Conservation (phyloP, 148 eudicot genomes). For the Cornus florida region DNA sequence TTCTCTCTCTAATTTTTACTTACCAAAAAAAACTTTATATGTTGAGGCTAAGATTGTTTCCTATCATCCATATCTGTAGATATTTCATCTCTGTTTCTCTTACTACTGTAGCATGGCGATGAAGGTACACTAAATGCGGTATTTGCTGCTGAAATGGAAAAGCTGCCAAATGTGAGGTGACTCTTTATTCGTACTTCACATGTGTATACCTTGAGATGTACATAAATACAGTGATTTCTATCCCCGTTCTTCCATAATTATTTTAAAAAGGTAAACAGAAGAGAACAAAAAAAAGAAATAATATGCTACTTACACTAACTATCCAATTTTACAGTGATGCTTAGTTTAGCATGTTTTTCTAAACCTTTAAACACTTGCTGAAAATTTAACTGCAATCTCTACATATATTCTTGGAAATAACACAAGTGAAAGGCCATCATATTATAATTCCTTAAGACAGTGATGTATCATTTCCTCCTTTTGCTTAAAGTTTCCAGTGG, state of each 20-base stretch:
- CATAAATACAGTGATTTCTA: background rate
- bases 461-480: too few relatives aligned
- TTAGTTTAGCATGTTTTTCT: too few relatives aligned
- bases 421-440: too few relatives aligned
- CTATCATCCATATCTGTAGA: background rate
- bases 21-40: too few relatives aligned
- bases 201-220: background rate
- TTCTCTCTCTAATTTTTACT: too few relatives aligned
- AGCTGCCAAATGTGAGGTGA: slow-evolving; percentile 91
- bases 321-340: background rate
- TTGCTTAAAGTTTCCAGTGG: too few relatives aligned
- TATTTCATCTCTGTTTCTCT: slow-evolving; percentile 12
- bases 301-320: background rate
- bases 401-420: too few relatives aligned
- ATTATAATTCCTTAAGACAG: too few relatives aligned
- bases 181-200: slow-evolving; percentile 13
- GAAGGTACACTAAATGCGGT: slow-evolving; percentile 75
- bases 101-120: slow-evolving; percentile 66
- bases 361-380: too few relatives aligned
- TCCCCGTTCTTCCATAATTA: background rate
- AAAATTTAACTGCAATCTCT: too few relatives aligned
- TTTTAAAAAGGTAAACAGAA: background rate
- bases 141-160: slow-evolving; percentile 83
- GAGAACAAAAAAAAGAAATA: background rate
- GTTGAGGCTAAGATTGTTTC: background rate